phyloP scores from a whole-genome alignment of 1,284 basidiomycete genomes.

The Trichosporon sp. region DNA sequence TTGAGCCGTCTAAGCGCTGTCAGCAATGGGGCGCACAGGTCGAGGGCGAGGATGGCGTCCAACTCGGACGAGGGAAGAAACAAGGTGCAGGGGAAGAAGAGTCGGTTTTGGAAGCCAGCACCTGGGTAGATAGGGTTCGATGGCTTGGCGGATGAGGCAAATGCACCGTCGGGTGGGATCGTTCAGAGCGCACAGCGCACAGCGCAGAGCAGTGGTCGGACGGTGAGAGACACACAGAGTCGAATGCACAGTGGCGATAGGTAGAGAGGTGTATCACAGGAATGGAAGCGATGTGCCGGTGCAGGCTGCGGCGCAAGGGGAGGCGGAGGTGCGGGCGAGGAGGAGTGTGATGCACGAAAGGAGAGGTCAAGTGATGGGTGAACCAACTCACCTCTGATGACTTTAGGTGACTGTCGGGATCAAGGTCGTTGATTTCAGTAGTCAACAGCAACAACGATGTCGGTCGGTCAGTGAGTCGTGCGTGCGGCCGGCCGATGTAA shows the following conservation, averaged over 20 bases:
- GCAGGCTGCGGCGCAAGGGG: background rate
- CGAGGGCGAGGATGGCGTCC: background rate
- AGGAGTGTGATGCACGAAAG: background rate
- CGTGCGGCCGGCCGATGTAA: too few species aligned
- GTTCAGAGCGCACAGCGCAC: background rate
- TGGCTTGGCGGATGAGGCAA: background rate
- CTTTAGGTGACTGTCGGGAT: background rate
- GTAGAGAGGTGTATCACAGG: background rate
- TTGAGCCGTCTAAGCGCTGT: background rate
- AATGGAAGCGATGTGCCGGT: background rate
- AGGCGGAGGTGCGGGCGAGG: background rate
- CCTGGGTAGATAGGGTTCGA: background rate
- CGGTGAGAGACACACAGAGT: background rate
- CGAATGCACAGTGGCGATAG: background rate
- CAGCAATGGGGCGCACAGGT: background rate
- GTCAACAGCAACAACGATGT: background rate
- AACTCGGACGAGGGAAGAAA: background rate
- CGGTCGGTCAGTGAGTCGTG: too few species aligned
- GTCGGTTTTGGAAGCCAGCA: background rate
- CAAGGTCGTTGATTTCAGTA: background rate
- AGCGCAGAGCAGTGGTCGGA: too few species aligned
- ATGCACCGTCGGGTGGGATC: background rate
- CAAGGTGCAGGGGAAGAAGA: background rate
- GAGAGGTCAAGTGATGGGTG: background rate
- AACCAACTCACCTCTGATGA: background rate